Conservation (phyloP, 495 filamentous ascomycete species). For the Venustampulla echinocandica region DNA sequence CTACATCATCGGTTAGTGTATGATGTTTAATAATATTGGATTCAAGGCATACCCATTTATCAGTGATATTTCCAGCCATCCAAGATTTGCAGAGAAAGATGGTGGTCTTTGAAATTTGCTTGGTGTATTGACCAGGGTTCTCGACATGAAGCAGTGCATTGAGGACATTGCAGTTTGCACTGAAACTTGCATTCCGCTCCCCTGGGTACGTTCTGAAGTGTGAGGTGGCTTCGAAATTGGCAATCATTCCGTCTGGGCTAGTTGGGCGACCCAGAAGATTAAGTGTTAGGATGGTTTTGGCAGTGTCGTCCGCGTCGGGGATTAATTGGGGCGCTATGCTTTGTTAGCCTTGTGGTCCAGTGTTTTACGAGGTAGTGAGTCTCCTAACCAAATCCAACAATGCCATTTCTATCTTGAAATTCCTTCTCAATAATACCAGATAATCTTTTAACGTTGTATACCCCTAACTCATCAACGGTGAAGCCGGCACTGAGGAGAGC, state of each 20-base stretch:
- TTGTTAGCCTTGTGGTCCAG: constrained; percentile 15
- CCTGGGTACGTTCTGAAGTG: constrained; percentile 34
- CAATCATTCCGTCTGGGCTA: constrained; percentile 24
- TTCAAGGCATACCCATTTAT: background rate
- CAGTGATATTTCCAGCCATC: background rate
- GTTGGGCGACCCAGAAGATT: constrained; percentile 23
- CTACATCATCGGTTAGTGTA: background rate
- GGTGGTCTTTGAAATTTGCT: background rate
- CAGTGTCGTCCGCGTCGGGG: constrained; percentile 42
- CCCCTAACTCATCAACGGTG: background rate
- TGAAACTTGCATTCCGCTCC: constrained; percentile 33
- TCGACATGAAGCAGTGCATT: constrained; percentile 25
- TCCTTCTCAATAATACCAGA: background rate
- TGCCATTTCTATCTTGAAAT: background rate
- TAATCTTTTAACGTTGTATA: background rate
- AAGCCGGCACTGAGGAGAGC: background rate
- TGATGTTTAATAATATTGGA: background rate
- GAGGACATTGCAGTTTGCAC: constrained; percentile 38
- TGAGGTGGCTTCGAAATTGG: constrained; percentile 27
- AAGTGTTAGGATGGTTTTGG: constrained; percentile 31
- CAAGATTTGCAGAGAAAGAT: background rate
- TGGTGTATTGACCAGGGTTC: constrained; percentile 8
- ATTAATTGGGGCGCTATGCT: constrained; percentile 25
- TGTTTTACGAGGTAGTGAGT: background rate
- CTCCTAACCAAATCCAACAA: background rate